phyloP scores from a whole-genome alignment of 1,139 yeast genomes.

The Groenewaldozyma sp. region DNA sequence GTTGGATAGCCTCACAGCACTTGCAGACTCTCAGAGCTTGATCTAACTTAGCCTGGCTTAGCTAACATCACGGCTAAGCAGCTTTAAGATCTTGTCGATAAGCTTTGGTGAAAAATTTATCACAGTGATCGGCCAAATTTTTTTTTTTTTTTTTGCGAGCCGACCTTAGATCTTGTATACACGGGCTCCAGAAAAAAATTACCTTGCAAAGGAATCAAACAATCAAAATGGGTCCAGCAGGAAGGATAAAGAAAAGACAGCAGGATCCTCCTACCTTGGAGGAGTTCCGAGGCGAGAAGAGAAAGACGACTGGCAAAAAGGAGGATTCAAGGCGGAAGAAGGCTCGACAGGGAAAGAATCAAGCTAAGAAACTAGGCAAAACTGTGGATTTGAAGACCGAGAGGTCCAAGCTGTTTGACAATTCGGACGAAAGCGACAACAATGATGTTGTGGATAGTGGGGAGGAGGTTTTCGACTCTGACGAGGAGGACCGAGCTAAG shows the following conservation, averaged over 20 bases:
- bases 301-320: constrained; percentile 17
- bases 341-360: constrained; percentile 21
- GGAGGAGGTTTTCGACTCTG: constrained; percentile 52
- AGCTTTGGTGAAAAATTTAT: no score
- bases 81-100: no score
- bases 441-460: constrained; percentile 37
- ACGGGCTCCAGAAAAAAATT: no score
- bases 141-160: no score
- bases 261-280: constrained; percentile 82
- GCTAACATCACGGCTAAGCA: no score
- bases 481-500: constrained; percentile 44
- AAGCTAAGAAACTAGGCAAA: constrained; percentile 34
- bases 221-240: constrained; percentile 8
- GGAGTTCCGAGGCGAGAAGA: constrained; percentile 58
- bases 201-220: no score
- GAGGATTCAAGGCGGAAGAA: constrained; percentile 24
- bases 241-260: constrained; percentile 95
- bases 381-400: constrained; percentile 63
- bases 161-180: no score
- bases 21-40: no score
- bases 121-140: no score
- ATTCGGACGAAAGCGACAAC: constrained; percentile 59
- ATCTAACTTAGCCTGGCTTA: no score
- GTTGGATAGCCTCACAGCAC: background rate
- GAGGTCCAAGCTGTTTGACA: constrained; percentile 71